Percentiles rank a stretch among this genome's conserved stretches.
phyloP scores from a whole-genome alignment of 1,284 basidiomycete genomes.

The Rhodotorula glutinis region DNA sequence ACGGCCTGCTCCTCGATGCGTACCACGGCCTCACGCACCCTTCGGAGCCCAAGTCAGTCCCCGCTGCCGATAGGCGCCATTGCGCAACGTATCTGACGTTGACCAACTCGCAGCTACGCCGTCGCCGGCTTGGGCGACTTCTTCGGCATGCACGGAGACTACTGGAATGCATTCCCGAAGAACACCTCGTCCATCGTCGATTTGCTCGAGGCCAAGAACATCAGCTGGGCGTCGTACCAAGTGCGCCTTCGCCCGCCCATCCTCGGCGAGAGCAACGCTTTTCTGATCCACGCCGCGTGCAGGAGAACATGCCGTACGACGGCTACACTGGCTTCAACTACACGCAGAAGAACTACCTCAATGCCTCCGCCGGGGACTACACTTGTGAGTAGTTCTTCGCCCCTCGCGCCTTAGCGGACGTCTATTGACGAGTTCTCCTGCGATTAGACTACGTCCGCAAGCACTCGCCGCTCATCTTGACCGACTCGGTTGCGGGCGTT shows the following conservation, averaged over 20 bases:
- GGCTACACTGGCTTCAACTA: slow-evolving; percentile 52
- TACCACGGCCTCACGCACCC: slow-evolving; percentile 61
- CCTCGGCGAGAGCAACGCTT: too few relatives aligned
- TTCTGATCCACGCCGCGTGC: too few relatives aligned
- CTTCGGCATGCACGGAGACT: slow-evolving; percentile 58
- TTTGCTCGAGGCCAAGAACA: slow-evolving; percentile 60
- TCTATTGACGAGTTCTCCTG: too few relatives aligned
- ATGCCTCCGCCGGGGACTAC: slow-evolving; percentile 48
- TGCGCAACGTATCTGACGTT: too few relatives aligned
- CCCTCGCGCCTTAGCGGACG: too few relatives aligned
- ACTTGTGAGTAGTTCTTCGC: slow-evolving; percentile 40
- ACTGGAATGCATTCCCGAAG: slow-evolving; percentile 47
- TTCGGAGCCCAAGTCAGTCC: not conserved
- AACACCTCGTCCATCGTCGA: slow-evolving; percentile 62
- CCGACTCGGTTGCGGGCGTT: slow-evolving; percentile 45
- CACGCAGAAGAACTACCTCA: slow-evolving; percentile 54
- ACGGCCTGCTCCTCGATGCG: slow-evolving; percentile 57
- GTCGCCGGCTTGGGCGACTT: slow-evolving; percentile 57
- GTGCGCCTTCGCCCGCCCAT: too few relatives aligned
- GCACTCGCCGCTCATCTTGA: slow-evolving; percentile 49
- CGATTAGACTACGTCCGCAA: slow-evolving; percentile 36
- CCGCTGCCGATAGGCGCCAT: too few relatives aligned
- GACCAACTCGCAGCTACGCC: slow-evolving; percentile 56
- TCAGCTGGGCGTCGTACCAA: slow-evolving; percentile 54
- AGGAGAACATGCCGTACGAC: slow-evolving; percentile 62